phyloP scores from a whole-genome alignment of 495 filamentous ascomycete species.

The Penicillium goetzii region DNA sequence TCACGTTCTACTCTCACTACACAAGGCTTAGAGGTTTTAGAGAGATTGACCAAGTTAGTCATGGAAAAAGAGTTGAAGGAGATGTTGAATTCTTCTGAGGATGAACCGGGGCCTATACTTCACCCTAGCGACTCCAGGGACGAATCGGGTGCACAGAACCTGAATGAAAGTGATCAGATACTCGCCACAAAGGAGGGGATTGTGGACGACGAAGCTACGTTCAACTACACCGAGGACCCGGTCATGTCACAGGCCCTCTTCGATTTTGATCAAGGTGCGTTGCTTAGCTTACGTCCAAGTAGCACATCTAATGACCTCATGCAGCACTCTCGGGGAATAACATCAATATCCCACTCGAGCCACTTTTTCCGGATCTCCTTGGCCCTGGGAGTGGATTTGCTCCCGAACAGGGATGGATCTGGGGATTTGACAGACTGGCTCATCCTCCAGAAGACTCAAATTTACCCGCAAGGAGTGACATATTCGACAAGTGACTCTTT shows the following conservation, averaged over 20 bases:
- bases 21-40: constrained; percentile 33
- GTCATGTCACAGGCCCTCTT: constrained; percentile 16
- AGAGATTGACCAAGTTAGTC: constrained; percentile 28
- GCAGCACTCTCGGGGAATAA: constrained; percentile 7
- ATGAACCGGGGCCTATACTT: not conserved
- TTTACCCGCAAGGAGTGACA: not conserved
- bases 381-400: constrained; percentile 8
- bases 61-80: constrained; percentile 39
- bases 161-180: not conserved
- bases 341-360: constrained; percentile 5
- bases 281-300: not conserved
- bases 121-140: not conserved
- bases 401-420: constrained; percentile 27
- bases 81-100: constrained; percentile 35
- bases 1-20: constrained; percentile 24
- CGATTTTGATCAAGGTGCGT: constrained; percentile 22
- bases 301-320: not conserved
- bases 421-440: constrained; percentile 16
- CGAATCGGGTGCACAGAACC: not conserved
- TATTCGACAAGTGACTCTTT: not conserved
- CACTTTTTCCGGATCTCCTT: constrained; percentile 7
- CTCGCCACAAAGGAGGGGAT: not conserved
- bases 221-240: constrained; percentile 19
- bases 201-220: not conserved
- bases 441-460: not conserved